These are phyloP conservation scores for Melampsora allii-populina DNA, from an alignment of 1,284 basidiomycete species.

Conservation along the genomic window DNA sequence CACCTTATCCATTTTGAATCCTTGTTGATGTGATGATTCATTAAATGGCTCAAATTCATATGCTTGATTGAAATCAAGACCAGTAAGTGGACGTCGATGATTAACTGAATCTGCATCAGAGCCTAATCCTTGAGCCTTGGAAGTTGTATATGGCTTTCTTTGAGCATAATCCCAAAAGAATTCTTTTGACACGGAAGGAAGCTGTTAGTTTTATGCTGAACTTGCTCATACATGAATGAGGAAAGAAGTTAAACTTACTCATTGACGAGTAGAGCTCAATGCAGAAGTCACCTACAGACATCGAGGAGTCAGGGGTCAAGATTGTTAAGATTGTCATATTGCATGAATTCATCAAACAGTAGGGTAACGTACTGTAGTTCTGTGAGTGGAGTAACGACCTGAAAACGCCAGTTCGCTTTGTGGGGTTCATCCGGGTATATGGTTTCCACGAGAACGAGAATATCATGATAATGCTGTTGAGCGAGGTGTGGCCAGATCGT, in stretches of 20 bases:
- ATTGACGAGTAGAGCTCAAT: slow-evolving; percentile 20
- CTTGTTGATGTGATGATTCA: not conserved
- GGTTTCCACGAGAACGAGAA: slow-evolving; percentile 27
- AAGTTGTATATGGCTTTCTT: slow-evolving; percentile 27
- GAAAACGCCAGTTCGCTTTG: slow-evolving; percentile 11
- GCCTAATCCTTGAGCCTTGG: not conserved
- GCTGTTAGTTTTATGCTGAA: not conserved
- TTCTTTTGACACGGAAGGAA: not conserved
- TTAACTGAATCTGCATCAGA: not conserved
- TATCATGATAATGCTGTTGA: slow-evolving; percentile 25
- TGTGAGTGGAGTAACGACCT: slow-evolving; percentile 34
- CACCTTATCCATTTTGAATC: not conserved
- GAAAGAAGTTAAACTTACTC: slow-evolving; percentile 5
- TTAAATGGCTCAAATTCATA: slow-evolving; percentile 5
- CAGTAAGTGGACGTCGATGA: not conserved
- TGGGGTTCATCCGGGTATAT: slow-evolving; percentile 14
- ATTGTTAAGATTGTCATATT: not conserved
- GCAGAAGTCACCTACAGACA: slow-evolving; percentile 25
- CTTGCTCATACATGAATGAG: not conserved
- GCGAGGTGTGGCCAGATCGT: not conserved
- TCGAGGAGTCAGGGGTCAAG: not conserved
- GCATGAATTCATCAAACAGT: not conserved
- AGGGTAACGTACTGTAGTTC: slow-evolving; percentile 30
- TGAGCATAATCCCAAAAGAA: slow-evolving; percentile 34
- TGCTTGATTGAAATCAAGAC: slow-evolving; percentile 31